A percentile compares a stretch with the other conserved stretches of the same genome.
Evolutionary conservation across 1,284 basidiomycete genomes (phyloP).

Genomic region (Trichosporon sp.): DNA sequence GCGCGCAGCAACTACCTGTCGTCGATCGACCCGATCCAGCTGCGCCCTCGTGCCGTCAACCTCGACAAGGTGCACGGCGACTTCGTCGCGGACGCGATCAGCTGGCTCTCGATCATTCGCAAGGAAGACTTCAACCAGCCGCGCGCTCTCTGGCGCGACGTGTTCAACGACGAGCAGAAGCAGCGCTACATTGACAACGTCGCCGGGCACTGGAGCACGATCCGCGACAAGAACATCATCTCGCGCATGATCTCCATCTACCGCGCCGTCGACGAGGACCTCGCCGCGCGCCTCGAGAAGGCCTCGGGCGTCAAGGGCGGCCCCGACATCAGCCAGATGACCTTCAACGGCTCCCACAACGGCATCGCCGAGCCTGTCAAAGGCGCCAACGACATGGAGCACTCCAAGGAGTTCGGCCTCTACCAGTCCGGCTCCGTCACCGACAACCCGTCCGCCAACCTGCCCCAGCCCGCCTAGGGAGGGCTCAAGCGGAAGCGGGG

Average conservation of each 20-base stretch:
- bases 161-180: conserved; percentile 65
- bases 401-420: conserved; percentile 1
- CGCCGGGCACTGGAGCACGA: conserved; percentile 64
- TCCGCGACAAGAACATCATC: conserved; percentile 64
- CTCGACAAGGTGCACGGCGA: conserved; percentile 60
- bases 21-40: conserved; percentile 54
- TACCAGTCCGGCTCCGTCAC: background rate
- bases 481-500: background rate
- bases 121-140: conserved; percentile 89
- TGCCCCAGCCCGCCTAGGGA: background rate
- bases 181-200: conserved; percentile 72
- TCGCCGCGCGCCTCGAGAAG: conserved; percentile 69
- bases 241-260: conserved; percentile 72
- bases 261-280: conserved; percentile 66
- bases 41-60: conserved; percentile 32
- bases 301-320: conserved; percentile 58
- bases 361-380: conserved; percentile 11
- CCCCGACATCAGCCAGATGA: conserved; percentile 56
- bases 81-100: conserved; percentile 67
- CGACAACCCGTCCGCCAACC: background rate
- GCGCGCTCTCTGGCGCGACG: conserved; percentile 69
- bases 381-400: background rate
- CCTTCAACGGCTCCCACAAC: conserved; percentile 54
- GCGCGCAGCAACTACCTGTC: conserved; percentile 79
- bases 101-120: conserved; percentile 70